phyloP scores from a whole-genome alignment of 257 asterid genomes.

The Ophiorrhiza pumila region DNA sequence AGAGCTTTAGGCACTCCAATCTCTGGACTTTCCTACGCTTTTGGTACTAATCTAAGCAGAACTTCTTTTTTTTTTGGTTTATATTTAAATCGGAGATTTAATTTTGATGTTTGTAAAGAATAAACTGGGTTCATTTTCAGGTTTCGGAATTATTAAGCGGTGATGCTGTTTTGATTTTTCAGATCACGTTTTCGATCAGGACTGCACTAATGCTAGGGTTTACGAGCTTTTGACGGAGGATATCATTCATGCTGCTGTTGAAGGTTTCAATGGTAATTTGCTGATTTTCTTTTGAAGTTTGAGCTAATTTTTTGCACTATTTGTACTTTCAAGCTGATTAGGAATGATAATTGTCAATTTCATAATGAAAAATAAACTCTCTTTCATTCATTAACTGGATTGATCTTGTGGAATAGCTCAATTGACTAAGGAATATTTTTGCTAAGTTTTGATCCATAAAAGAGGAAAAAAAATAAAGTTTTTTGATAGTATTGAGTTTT shows the following conservation, averaged over 20 bases:
- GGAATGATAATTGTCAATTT: constrained; percentile 3
- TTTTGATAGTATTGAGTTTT: background rate
- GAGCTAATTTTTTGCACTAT: constrained; percentile 5
- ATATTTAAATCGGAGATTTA: background rate
- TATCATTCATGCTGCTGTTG: constrained; percentile 68
- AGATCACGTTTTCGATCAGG: constrained; percentile 94
- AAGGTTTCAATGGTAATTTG: constrained; percentile 78
- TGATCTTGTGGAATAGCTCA: background rate
- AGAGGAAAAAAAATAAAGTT: background rate
- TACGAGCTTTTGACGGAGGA: constrained; percentile 77
- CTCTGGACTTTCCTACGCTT: constrained; percentile 74
- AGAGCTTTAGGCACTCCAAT: constrained; percentile 70
- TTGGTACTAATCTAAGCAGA: constrained; percentile 40
- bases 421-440: background rate
- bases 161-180: constrained; percentile 17
- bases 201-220: constrained; percentile 58
- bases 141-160: background rate
- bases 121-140: background rate
- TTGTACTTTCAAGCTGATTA: background rate
- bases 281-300: background rate
- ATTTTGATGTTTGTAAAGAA: background rate
- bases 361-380: background rate
- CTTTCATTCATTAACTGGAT: background rate
- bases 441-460: background rate
- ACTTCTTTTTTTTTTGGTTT: background rate